Conservation (phyloP, 305 asterid species). For the Fraxinus albicans region DNA sequence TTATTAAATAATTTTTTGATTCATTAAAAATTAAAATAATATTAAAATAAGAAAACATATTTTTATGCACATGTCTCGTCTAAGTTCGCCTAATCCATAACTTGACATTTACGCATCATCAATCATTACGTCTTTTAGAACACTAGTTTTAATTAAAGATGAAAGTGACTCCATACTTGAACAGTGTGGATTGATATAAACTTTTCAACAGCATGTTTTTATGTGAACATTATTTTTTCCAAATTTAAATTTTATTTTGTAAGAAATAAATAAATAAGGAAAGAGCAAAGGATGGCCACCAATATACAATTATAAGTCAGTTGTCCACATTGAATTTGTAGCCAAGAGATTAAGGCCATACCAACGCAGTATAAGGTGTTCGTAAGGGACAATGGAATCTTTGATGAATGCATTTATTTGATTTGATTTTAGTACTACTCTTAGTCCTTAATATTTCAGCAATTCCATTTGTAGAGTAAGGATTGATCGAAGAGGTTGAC, state of each 20-base stretch:
- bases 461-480: too few relatives aligned
- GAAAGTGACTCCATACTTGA: slow-evolving; percentile 20
- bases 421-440: neutral
- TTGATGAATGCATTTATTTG: neutral
- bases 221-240: neutral
- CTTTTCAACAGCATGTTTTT: neutral
- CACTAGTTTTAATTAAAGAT: neutral
- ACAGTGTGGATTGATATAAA: slow-evolving; percentile 6
- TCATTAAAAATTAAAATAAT: too few relatives aligned
- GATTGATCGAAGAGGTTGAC: too few relatives aligned
- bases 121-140: too few relatives aligned
- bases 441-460: neutral
- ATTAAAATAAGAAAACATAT: too few relatives aligned
- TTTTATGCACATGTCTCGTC: too few relatives aligned
- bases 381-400: neutral
- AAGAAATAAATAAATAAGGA: neutral
- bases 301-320: neutral
- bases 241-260: neutral
- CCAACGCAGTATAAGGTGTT: neutral
- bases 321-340: neutral
- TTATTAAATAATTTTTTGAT: too few relatives aligned
- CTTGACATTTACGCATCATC: too few relatives aligned
- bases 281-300: neutral
- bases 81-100: too few relatives aligned
- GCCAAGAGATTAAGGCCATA: neutral